Evolutionary conservation across 2,329 filamentous ascomycete species (phyloP).

Genomic region (Phaeosphaeria sp.): DNA sequence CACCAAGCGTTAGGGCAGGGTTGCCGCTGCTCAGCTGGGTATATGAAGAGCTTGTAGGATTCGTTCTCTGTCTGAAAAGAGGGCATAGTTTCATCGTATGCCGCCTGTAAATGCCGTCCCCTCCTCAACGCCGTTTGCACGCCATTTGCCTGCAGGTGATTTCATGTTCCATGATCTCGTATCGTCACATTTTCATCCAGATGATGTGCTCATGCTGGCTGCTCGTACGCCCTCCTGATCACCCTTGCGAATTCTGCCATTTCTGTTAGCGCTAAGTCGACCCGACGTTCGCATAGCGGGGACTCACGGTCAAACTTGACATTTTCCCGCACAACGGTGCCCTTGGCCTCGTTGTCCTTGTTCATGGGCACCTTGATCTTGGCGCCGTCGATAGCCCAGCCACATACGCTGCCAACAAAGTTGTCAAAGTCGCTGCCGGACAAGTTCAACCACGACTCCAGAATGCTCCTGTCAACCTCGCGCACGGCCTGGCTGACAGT

Average conservation of each 20-base stretch:
- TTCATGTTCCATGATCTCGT: constrained; percentile 20
- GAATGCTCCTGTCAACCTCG: constrained; percentile 64
- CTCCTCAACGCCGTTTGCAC: constrained; percentile 17
- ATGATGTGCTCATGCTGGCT: constrained; percentile 39
- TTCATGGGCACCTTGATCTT: constrained; percentile 83
- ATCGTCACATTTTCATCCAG: constrained; percentile 11
- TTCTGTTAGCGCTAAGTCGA: constrained; percentile 17
- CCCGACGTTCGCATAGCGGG: too few species aligned
- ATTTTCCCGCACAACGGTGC: constrained; percentile 92
- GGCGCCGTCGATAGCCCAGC: constrained; percentile 77
- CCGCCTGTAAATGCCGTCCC: constrained; percentile 9
- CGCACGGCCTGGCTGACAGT: constrained; percentile 86
- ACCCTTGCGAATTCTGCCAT: constrained; percentile 43
- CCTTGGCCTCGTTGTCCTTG: constrained; percentile 89
- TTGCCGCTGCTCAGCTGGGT: neutral
- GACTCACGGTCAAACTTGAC: constrained; percentile 79
- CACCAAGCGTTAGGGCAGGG: neutral
- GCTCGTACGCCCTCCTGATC: constrained; percentile 46
- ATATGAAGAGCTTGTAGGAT: neutral
- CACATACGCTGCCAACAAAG: constrained; percentile 65
- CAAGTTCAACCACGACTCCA: constrained; percentile 59
- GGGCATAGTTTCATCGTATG: neutral
- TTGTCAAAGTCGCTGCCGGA: constrained; percentile 56
- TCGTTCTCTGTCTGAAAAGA: neutral
- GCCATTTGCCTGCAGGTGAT: constrained; percentile 2